A percentile compares a stretch with the other conserved stretches of the same genome.
Conservation (phyloP, 441 rosid genomes). For the Viola pubescens region DNA sequence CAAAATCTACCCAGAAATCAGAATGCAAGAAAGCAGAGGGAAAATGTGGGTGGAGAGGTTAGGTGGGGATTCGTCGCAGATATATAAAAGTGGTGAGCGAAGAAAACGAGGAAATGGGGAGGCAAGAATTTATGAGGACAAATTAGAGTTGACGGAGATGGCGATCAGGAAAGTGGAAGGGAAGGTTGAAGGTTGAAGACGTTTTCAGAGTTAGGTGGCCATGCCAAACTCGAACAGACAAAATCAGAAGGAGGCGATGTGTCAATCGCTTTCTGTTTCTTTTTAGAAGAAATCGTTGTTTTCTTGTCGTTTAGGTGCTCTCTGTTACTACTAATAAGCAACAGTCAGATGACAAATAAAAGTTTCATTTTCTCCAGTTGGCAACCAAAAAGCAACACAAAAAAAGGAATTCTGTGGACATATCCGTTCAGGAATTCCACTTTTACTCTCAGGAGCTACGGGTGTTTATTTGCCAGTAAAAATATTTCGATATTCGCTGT, state of each 20-base stretch:
- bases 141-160: constrained; percentile 30
- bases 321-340: background rate
- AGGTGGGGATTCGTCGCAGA: background rate
- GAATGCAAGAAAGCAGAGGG: background rate
- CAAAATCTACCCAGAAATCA: constrained; percentile 4
- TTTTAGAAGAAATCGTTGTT: background rate
- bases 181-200: background rate
- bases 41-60: constrained; percentile 1
- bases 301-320: background rate
- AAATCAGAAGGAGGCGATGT: background rate
- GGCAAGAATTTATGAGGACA: constrained; percentile 15
- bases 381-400: too few relatives aligned
- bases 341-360: too few relatives aligned
- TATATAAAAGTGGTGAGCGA: constrained; percentile 8
- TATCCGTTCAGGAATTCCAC: too few relatives aligned
- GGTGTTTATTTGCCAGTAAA: too few relatives aligned
- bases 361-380: too few relatives aligned
- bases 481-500: too few relatives aligned
- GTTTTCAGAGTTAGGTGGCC: background rate
- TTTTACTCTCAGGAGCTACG: too few relatives aligned
- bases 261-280: background rate
- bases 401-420: too few relatives aligned
- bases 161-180: constrained; percentile 8
- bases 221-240: background rate
- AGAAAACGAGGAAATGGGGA: constrained; percentile 20